phyloP scores from a whole-genome alignment of 306 rosid genomes.

The Fragaria ananassa region DNA sequence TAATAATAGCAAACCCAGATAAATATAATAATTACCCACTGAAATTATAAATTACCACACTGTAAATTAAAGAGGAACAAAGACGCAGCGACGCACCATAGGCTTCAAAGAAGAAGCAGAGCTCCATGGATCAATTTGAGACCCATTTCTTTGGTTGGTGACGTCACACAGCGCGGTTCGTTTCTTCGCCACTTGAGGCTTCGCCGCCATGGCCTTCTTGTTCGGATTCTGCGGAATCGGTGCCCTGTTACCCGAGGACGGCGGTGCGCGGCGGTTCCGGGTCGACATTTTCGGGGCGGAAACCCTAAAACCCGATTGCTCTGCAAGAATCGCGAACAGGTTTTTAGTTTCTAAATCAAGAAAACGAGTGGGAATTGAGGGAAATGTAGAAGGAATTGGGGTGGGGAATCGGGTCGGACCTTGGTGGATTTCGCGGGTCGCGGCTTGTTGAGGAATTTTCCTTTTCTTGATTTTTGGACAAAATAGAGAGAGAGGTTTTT shows the following conservation, averaged over 20 bases:
- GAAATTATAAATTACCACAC: slow-evolving; percentile 15
- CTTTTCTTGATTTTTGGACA: background rate
- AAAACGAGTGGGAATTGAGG: background rate
- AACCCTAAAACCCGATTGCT: slow-evolving; percentile 18
- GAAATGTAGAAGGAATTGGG: background rate
- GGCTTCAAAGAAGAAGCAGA: slow-evolving; percentile 31
- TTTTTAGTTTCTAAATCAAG: slow-evolving; percentile 1
- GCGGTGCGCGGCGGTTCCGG: slow-evolving; percentile 12
- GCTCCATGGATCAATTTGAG: slow-evolving; percentile 17
- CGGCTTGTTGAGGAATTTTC: background rate
- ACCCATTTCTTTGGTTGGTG: slow-evolving; percentile 37
- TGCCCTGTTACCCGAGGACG: slow-evolving; percentile 20
- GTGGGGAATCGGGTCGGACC: slow-evolving; percentile 13
- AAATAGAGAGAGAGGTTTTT: background rate
- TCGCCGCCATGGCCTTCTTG: slow-evolving; percentile 33
- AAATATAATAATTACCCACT: background rate
- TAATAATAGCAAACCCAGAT: background rate
- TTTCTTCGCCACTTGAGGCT: slow-evolving; percentile 37
- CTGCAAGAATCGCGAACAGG: slow-evolving; percentile 21
- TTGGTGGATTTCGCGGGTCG: background rate
- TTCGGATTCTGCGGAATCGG: slow-evolving; percentile 18
- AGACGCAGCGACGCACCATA: slow-evolving; percentile 29
- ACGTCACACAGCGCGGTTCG: slow-evolving; percentile 51
- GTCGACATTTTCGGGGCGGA: slow-evolving; percentile 36
- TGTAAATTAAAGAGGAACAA: background rate